These are phyloP conservation scores for Fusarium pininemorale DNA, from an alignment of 2,329 filamentous ascomycete genomes.

Conservation along the genomic window DNA sequence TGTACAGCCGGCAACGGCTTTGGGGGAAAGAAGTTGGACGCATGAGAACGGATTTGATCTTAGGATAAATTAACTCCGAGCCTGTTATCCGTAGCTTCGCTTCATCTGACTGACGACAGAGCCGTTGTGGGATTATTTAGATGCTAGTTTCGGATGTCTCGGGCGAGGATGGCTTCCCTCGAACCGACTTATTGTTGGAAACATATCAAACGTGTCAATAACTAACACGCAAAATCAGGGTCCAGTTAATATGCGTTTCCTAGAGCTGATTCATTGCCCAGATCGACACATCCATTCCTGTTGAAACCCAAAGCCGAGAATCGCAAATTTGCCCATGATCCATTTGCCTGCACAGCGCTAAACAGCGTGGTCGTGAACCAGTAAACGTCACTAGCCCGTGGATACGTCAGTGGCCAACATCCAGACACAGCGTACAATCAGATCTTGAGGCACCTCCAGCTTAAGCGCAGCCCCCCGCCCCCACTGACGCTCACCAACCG, in stretches of 20 bases:
- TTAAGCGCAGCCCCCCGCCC: slow-evolving; percentile 33
- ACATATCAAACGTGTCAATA: neutral
- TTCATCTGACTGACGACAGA: neutral
- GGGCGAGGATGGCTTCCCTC: neutral
- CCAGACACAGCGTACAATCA: slow-evolving; percentile 7
- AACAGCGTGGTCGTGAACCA: slow-evolving; percentile 13
- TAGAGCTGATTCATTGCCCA: neutral
- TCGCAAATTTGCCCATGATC: slow-evolving; percentile 5
- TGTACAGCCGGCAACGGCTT: slow-evolving; percentile 5
- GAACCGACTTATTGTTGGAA: neutral
- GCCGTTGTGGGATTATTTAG: neutral
- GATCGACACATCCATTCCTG: slow-evolving; percentile 1
- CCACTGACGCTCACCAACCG: slow-evolving; percentile 25
- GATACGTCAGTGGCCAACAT: slow-evolving; percentile 34
- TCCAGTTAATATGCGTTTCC: neutral
- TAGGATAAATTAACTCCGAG: neutral
- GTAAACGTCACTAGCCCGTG: slow-evolving; percentile 25
- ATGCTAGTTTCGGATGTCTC: slow-evolving; percentile 19
- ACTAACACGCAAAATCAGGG: neutral
- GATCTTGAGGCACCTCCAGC: slow-evolving; percentile 5
- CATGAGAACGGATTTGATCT: slow-evolving; percentile 9
- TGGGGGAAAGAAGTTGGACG: neutral
- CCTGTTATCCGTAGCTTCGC: neutral
- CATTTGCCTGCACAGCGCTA: slow-evolving; percentile 26
- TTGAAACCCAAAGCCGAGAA: slow-evolving; percentile 5